Evolutionary conservation across 345 rosid genomes (phyloP).

Genomic region (Syzygium grande): DNA sequence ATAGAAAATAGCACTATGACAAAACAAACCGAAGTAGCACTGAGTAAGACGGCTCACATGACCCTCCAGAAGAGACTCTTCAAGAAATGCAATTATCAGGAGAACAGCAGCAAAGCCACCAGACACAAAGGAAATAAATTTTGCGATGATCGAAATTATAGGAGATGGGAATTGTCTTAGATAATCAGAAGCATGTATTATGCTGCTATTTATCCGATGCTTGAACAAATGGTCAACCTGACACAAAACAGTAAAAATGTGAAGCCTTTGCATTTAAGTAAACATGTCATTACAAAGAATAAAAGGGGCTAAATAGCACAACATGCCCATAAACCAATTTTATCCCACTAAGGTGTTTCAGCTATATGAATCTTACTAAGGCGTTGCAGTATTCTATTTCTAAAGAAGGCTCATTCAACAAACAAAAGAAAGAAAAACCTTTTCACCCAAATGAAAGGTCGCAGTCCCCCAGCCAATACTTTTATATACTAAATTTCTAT

Average conservation of each 20-base stretch:
- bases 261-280: not conserved
- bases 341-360: not conserved
- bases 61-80: slow-evolving; percentile 97
- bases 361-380: not conserved
- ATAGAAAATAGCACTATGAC: not conserved
- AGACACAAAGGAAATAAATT: slow-evolving; percentile 89
- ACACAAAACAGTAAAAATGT: not conserved
- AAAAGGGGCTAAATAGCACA: not conserved
- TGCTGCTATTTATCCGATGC: slow-evolving; percentile 93
- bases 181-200: slow-evolving; percentile 73
- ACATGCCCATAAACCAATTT: not conserved
- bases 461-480: not conserved
- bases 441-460: not conserved
- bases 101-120: slow-evolving; percentile 98
- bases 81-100: slow-evolving; percentile 92
- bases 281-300: not conserved
- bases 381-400: not conserved
- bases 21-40: not conserved
- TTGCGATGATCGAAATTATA: slow-evolving; percentile 77
- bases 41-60: slow-evolving; percentile 48
- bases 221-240: slow-evolving; percentile 99
- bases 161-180: slow-evolving; percentile 91
- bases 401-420: not conserved
- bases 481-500: not conserved
- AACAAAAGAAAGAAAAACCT: not conserved